phyloP scores from a whole-genome alignment of 106 monocot genomes.

The Dendrobium nobile region DNA sequence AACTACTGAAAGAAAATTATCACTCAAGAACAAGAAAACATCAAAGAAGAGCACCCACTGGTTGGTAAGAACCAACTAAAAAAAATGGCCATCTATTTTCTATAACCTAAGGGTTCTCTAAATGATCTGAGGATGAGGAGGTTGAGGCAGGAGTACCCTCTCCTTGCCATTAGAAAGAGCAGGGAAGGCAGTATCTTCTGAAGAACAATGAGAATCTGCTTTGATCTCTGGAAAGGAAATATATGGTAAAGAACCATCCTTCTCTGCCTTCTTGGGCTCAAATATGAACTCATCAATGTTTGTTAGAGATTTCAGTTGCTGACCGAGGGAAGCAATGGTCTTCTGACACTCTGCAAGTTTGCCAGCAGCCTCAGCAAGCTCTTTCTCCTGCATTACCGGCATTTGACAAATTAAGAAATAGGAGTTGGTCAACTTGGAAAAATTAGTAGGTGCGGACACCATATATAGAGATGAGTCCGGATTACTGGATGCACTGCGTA shows the following conservation, averaged over 20 bases:
- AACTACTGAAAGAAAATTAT: background rate
- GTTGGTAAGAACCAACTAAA: background rate
- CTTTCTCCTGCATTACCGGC: conserved; percentile 32
- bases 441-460: too few relatives aligned
- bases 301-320: conserved; percentile 54
- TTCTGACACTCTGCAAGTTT: conserved; percentile 72
- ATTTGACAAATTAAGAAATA: background rate
- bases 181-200: background rate
- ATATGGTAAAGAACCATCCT: conserved; percentile 10
- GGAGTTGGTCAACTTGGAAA: background rate
- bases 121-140: conserved; percentile 6
- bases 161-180: conserved; percentile 5
- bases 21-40: background rate
- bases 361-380: conserved; percentile 40
- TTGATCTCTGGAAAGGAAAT: background rate
- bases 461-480: too few relatives aligned
- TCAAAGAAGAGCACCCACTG: background rate
- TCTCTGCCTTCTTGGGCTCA: conserved; percentile 17
- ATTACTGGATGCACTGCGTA: too few relatives aligned
- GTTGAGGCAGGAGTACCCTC: conserved; percentile 3
- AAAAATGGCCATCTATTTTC: background rate
- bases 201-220: background rate
- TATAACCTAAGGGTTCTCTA: conserved; percentile 6
- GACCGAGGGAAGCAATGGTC: conserved; percentile 64
- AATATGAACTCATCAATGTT: conserved; percentile 30